phyloP scores from a whole-genome alignment of 805 yeast genomes.

The Zygosaccharomyces gambellarensis region DNA sequence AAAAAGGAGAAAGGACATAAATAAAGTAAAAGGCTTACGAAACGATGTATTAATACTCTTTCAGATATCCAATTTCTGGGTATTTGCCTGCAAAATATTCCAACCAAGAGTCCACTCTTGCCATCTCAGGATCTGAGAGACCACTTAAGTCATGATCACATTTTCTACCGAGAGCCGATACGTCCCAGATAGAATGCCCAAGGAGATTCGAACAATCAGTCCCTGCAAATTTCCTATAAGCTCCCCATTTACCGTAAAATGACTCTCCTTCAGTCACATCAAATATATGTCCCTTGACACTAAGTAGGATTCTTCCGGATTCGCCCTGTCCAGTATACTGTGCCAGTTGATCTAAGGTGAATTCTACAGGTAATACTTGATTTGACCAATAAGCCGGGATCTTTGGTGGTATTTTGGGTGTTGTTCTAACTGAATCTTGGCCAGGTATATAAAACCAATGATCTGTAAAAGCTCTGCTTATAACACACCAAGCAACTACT shows the following conservation, averaged over 20 bases:
- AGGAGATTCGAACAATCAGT: slow-evolving; percentile 24
- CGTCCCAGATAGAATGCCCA: slow-evolving; percentile 19
- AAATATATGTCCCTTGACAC: slow-evolving; percentile 23
- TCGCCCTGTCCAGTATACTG: slow-evolving; percentile 9
- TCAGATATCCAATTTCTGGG: slow-evolving; percentile 20
- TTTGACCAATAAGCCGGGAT: slow-evolving; percentile 18
- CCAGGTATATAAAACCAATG: slow-evolving; percentile 7
- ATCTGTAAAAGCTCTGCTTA: slow-evolving; percentile 12
- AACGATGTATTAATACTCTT: neutral
- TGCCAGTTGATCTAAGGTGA: slow-evolving; percentile 12
- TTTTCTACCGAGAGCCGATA: slow-evolving; percentile 14
- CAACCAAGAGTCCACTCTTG: slow-evolving; percentile 21
- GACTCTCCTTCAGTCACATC: slow-evolving; percentile 22
- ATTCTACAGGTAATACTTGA: slow-evolving; percentile 10
- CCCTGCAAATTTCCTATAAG: slow-evolving; percentile 24
- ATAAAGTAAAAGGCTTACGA: neutral
- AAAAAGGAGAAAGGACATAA: neutral
- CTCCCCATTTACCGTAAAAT: slow-evolving; percentile 26
- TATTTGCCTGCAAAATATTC: slow-evolving; percentile 20
- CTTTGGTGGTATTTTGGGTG: neutral
- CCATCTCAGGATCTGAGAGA: slow-evolving; percentile 9
- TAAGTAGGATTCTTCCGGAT: slow-evolving; percentile 15
- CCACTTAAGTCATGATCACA: slow-evolving; percentile 14
- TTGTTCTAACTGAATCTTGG: neutral
- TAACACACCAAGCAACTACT: slow-evolving; percentile 7